Evolutionary conservation across 2,329 filamentous ascomycete species (phyloP), one percentile per base, ranked within the genome.

Genomic region (Trichoderma asperellum): DNA sequence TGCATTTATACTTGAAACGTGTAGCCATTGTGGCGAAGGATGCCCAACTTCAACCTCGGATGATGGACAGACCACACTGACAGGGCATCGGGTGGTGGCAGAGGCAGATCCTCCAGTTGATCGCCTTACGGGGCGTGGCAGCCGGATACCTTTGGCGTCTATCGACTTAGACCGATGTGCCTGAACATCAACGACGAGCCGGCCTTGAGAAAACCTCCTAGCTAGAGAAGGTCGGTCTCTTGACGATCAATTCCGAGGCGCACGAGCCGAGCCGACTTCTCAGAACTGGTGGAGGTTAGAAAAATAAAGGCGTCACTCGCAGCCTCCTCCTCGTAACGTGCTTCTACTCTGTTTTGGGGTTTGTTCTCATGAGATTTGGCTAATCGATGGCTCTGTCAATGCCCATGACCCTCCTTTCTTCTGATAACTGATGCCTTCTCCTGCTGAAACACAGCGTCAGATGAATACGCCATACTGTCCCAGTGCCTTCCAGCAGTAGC

Each of bases 191-290:
- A 68, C 24, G 43, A 57, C 24, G 55, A 59, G 27, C 24, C 34
- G 35, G 52, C 53, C 21, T 53, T 16, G 47, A 56, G 58, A 47
- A 7, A 47, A 52, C 21, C 49, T 64, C 49, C 57, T 21, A 14
- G 32, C 56, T 62, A 40, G 21, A 43, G n/a, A 27, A 57, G 37
- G 67, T n/a, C 24, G 24, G 24, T 24, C 24, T 24, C 27, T 68
- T n/a, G 67, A 32, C 67, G 59, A 69, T 69, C 67, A 69, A 35
- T 52, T 49, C 24, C 49, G 37, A 32, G 37, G 24, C n/a, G 47
- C 47, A 56, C 62, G 63, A 66, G 63, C 53, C 53, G 63, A 59
- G 55, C 53, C 53, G 63, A 43, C 52, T 2, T 66, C 24, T 65
- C 52, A 43, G n/a, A 11, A 5, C 27, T 16, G 35, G 62, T 12